Evolutionary conservation across 805 yeast genomes (phyloP), one percentile per base, ranked within the genome.

Genomic region (Cyberlindnera misumaiensis): DNA sequence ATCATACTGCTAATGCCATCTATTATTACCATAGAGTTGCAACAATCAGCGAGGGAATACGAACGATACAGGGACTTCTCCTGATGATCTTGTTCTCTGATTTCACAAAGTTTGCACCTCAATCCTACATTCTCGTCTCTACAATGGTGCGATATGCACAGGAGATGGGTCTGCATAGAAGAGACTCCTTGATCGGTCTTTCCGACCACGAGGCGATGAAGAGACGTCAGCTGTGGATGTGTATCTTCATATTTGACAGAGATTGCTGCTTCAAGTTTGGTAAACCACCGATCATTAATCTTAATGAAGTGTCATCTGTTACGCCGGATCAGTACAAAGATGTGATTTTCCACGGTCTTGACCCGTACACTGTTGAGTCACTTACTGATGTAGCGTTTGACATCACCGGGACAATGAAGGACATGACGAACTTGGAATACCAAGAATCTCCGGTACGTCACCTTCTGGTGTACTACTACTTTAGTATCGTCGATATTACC

Each of bases 151-250:
- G 80, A 44, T 68, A 67, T 44, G 81, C 81, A 0, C 72, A 69
- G 34, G 79, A 74, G 29, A 48, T 77, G 50, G 84, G 84, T 0
- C 59, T 82, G 7, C 75, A 80, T 45, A 58, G 76, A 37, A 56
- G 54, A 5, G 81, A 75, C 32, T 49, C 68, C 2, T 64, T 67
- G 39, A 47, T 55, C 3, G 63, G 67, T 2, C 42, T 73, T 12
- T 31, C 61, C 0, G 45, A 51, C 0, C 57, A 51, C 4, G 79
- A 75, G 30, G 55, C 58, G 2, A 47, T 54, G 3, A 51, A 55
- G 5, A 63, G 75, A 16, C 53, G 70, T 22, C 43, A 55, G 11
- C 38, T 78, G 20, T 79, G 79, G 75, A 67, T 75, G 66, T 44
- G 59, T 10, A 66, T 77, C 34, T 73, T 67, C 46, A 42, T 59